Evolutionary conservation across 768 basidiomycete species (phyloP).

Genomic region (Lactifluus subvellereus): DNA sequence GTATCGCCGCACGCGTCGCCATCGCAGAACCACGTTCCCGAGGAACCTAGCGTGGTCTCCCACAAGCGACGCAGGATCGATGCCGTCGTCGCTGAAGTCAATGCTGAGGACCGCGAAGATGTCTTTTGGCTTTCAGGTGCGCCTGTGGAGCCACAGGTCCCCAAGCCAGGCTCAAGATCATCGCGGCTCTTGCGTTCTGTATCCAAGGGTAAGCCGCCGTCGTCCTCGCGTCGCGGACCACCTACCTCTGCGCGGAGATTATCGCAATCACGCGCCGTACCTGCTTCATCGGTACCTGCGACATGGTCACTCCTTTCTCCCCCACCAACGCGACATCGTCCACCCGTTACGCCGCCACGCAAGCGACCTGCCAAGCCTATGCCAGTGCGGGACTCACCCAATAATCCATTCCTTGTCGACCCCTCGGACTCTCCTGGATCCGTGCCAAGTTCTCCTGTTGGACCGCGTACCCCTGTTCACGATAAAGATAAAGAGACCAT

Average conservation of each 20-base stretch:
- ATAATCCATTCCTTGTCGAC: slow-evolving; percentile 24
- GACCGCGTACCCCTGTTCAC: slow-evolving; percentile 18
- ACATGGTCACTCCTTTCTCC: slow-evolving; percentile 24
- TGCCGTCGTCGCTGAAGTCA: slow-evolving; percentile 21
- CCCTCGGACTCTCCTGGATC: slow-evolving; percentile 17
- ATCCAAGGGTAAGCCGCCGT: slow-evolving; percentile 11
- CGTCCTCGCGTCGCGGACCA: slow-evolving; percentile 16
- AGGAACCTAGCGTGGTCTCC: neutral
- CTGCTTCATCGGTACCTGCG: slow-evolving; percentile 7
- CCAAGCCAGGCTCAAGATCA: slow-evolving; percentile 14
- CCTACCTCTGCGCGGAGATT: slow-evolving; percentile 19
- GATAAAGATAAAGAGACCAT: slow-evolving; percentile 22
- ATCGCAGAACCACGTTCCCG: slow-evolving; percentile 8
- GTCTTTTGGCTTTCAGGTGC: slow-evolving; percentile 20
- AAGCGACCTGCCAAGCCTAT: slow-evolving; percentile 11
- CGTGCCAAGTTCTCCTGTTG: slow-evolving; percentile 22
- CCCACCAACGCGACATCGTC: slow-evolving; percentile 22
- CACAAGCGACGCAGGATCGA: slow-evolving; percentile 24
- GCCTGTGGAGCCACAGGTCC: neutral
- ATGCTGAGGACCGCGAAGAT: slow-evolving; percentile 22
- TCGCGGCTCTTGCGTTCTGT: slow-evolving; percentile 11
- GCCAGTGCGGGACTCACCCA: slow-evolving; percentile 25
- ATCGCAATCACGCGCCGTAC: slow-evolving; percentile 21
- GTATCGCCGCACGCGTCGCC: slow-evolving; percentile 20
- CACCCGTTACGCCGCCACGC: slow-evolving; percentile 20